Evolutionary conservation across 345 rosid species (phyloP).

Genomic region (Camelina laxa): DNA sequence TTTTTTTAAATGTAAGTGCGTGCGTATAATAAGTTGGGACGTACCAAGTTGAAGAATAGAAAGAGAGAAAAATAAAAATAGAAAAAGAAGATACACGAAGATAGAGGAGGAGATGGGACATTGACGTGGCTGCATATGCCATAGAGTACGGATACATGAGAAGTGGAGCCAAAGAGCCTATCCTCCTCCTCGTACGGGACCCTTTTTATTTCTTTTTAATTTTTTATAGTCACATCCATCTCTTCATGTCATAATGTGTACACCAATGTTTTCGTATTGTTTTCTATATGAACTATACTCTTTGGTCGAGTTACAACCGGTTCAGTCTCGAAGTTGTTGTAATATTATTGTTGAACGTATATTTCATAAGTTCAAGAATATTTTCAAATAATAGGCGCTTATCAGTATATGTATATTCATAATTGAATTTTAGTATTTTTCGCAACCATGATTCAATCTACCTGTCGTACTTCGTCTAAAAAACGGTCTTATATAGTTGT

Average conservation of each 20-base stretch:
- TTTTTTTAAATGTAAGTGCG: constrained; percentile 20
- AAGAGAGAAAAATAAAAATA: neutral
- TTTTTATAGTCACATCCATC: constrained; percentile 43
- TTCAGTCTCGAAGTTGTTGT: neutral
- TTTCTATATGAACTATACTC: neutral
- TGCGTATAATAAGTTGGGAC: constrained; percentile 29
- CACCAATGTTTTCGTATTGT: constrained; percentile 2
- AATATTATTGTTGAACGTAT: neutral
- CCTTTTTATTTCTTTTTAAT: constrained; percentile 24
- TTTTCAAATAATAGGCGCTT: neutral
- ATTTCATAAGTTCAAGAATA: neutral
- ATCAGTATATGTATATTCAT: neutral
- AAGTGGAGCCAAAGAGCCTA: constrained; percentile 45
- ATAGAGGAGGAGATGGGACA: constrained; percentile 46
- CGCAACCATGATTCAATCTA: neutral
- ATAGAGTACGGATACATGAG: constrained; percentile 39
- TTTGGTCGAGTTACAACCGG: neutral
- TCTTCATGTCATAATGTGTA: constrained; percentile 38
- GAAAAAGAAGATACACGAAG: constrained; percentile 23
- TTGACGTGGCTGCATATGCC: constrained; percentile 42
- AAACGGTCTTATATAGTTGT: neutral
- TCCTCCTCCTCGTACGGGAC: constrained; percentile 47
- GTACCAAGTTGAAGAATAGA: constrained; percentile 41
- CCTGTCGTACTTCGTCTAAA: neutral
- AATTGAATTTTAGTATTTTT: neutral